Evolutionary conservation across 2,329 filamentous ascomycete genomes (phyloP), one percentile per base, ranked within the genome.

Genomic region (Drechslerella coelobrocha): DNA sequence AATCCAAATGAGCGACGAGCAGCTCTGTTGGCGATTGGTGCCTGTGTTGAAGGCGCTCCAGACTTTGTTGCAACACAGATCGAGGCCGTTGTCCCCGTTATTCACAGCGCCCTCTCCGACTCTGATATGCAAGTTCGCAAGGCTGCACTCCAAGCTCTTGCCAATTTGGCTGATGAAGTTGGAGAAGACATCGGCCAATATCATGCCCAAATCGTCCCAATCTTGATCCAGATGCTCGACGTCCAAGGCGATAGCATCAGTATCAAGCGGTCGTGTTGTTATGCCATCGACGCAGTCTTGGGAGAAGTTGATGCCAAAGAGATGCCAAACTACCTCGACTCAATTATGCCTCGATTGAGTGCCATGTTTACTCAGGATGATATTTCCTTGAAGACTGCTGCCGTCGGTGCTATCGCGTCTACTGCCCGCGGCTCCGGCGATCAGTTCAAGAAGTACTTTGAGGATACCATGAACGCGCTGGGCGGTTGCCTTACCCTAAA

Each of bases 41-140:
- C 93, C 82, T 93, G 91, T 75, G 93, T 96, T 57, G 94, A 97
- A 82, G 94, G 94, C 75, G 93, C 94, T 27, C 94, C 94, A 14
- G 94, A 99, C 79, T 99, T 97, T 80, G 92, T 97, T 77, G 91
- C 91, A 73, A 96, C 92, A 19, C 94, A 99, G 80, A 86, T 97
- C 73, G 84, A 89, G 77, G 85, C 89, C 74, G 89, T 97, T 74
- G 86, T 97, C 78, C 94, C 94, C 52, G 84, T 90, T 75, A 87
- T 97, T 68, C 84, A 97, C 65, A 87, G 86, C 76, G 84, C 97
- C 7, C 86, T 99, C 39, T 84, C 91, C 77, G 94, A 99, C 78
- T 83, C 85, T n/a, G 90, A 95, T 74, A 84, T 87, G 75, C 87
- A 88, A 75, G 94, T 99, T 66, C 88, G 94, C 71, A 89, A 92